These are phyloP conservation scores for Acrocalymma vagum DNA, from an alignment of 2,329 filamentous ascomycete species.

Conservation along the genomic window DNA sequence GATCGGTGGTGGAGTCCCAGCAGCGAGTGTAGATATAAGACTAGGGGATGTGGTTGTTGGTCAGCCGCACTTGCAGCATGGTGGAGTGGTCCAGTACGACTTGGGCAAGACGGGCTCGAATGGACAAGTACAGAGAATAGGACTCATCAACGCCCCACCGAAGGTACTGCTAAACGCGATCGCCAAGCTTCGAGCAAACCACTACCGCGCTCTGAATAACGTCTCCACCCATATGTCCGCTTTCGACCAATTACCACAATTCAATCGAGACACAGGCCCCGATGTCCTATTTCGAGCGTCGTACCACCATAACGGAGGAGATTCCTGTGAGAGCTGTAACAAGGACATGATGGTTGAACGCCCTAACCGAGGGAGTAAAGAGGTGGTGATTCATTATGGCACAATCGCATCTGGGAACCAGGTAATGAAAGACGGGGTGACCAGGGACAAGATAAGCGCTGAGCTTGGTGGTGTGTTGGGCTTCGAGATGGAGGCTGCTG, in stretches of 20 bases:
- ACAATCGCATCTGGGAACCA: slow-evolving; percentile 50
- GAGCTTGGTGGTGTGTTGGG: slow-evolving; percentile 29
- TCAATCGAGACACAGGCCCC: slow-evolving; percentile 1
- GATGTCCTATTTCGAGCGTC: slow-evolving; percentile 2
- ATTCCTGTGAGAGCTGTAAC: slow-evolving; percentile 10
- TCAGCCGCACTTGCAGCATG: slow-evolving; percentile 6
- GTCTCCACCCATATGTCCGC: slow-evolving; percentile 1
- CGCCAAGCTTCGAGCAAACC: neutral
- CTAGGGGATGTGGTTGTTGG: slow-evolving; percentile 22
- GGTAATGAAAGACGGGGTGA: slow-evolving; percentile 50
- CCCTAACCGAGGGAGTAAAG: neutral
- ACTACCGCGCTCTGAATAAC: neutral
- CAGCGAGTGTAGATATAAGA: slow-evolving; percentile 14
- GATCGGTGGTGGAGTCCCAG: slow-evolving; percentile 41
- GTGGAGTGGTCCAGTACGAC: slow-evolving; percentile 24
- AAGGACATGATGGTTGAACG: slow-evolving; percentile 1
- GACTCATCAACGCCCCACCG: slow-evolving; percentile 14
- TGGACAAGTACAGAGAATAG: slow-evolving; percentile 6
- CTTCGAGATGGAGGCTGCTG: no score
- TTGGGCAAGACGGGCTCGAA: slow-evolving; percentile 9
- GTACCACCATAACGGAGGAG: slow-evolving; percentile 16
- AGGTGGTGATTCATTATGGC: slow-evolving; percentile 42
- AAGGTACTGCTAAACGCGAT: slow-evolving; percentile 11
- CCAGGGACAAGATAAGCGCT: slow-evolving; percentile 47
- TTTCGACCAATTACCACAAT: neutral